These are phyloP conservation scores for Endothia cerciana DNA, from an alignment of 2,329 filamentous ascomycete genomes.

Conservation along the genomic window DNA sequence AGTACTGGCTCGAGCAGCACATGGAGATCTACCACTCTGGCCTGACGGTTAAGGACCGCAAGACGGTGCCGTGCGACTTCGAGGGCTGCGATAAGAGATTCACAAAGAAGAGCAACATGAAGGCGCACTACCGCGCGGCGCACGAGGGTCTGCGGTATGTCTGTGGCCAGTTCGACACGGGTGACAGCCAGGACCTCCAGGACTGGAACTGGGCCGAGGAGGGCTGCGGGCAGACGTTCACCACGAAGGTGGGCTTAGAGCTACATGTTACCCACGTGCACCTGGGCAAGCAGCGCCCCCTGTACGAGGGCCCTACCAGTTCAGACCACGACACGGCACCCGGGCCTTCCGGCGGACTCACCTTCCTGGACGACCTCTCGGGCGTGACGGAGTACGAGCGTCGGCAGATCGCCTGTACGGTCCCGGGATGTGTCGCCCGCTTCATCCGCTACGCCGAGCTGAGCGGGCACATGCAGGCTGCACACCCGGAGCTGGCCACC, in stretches of 20 bases:
- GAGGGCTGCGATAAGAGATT: slow-evolving; percentile 75
- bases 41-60: slow-evolving; percentile 63
- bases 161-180: slow-evolving; percentile 73
- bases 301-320: slow-evolving; percentile 27
- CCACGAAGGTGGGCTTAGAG: slow-evolving; percentile 77
- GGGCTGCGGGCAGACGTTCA: slow-evolving; percentile 77
- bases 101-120: slow-evolving; percentile 82
- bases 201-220: slow-evolving; percentile 64
- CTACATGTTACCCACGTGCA: slow-evolving; percentile 86
- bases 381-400: slow-evolving; percentile 45
- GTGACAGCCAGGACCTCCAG: slow-evolving; percentile 57
- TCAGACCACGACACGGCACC: background rate
- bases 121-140: slow-evolving; percentile 74
- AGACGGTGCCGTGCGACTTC: slow-evolving; percentile 68
- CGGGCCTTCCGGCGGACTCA: slow-evolving; percentile 1
- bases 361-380: slow-evolving; percentile 48
- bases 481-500: slow-evolving; percentile 33
- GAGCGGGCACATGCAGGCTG: slow-evolving; percentile 46
- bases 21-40: slow-evolving; percentile 76
- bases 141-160: slow-evolving; percentile 79
- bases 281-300: slow-evolving; percentile 60
- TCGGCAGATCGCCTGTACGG: slow-evolving; percentile 48
- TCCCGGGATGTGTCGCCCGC: slow-evolving; percentile 46
- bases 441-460: slow-evolving; percentile 58
- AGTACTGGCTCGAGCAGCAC: slow-evolving; percentile 73